Evolutionary conservation across 805 yeast genomes (phyloP), one percentile per base, ranked within the genome.

Genomic region (Candida xiaguanensis): DNA sequence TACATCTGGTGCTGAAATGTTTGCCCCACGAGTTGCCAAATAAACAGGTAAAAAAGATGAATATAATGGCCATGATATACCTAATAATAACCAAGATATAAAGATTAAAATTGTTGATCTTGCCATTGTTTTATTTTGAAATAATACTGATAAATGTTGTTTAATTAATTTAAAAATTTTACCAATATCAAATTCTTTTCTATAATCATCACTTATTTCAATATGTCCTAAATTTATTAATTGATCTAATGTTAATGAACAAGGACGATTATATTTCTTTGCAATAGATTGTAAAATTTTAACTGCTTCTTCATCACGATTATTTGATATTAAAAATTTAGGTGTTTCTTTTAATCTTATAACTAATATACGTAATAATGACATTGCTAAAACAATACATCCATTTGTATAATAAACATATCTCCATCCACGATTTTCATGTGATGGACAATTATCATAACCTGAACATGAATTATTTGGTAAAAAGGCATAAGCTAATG

Each of bases 401-500:
- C 75, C 61, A 40, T 75, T 50, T 3, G 78, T 77, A 46, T 70
- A 69, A 41, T 67, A 61, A 31, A 67, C 61, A 55, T 79, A 79
- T 49, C 85, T 61, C 84, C 85, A 79, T 40, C 85, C 85, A 61
- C 72, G 65, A 52, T 80, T 80, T 31, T 63, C 59, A 13, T 53
- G 48, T 13, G 76, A 64, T 25, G 67, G 65, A 53, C 85, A 78
- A 30, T 62, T 37, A 18, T 45, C 52, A 8, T 54, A 63, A 5
- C 60, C 56, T 9, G 59, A 54, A 51, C 84, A 77, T 2, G 74
- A 65, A 42, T 65, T 58, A 39, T 72, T 66, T 12, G 80, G 74
- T 34, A 78, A 55, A 42, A 74, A 75, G 0, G 78, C 81, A 77
- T 78, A 78, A 2, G 80, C 77, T 27, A 75, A 49, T n/a, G 76